phyloP scores from a whole-genome alignment of 257 asterid genomes.

The Ajuga chamaepitys region DNA sequence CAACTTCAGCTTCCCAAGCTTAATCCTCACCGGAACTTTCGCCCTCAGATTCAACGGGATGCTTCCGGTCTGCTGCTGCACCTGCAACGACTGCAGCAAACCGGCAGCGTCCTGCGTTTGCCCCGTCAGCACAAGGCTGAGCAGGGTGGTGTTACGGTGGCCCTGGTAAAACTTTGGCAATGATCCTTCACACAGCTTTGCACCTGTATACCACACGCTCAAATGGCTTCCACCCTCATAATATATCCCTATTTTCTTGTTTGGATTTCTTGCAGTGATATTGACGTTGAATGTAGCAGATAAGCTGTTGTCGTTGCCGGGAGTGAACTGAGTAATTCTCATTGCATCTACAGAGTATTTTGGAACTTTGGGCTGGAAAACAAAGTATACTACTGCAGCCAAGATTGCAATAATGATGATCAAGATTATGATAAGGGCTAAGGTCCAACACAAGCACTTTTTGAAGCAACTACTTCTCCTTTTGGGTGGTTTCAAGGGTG shows the following conservation, averaged over 20 bases:
- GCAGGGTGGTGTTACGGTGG: constrained; percentile 72
- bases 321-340: constrained; percentile 49
- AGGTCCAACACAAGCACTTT: constrained; percentile 68
- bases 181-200: constrained; percentile 65
- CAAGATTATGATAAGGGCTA: constrained; percentile 32
- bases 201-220: constrained; percentile 60
- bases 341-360: constrained; percentile 64
- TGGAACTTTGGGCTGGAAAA: constrained; percentile 67
- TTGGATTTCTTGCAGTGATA: constrained; percentile 77
- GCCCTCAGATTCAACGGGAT: constrained; percentile 50
- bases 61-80: constrained; percentile 63
- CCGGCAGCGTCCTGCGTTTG: constrained; percentile 51
- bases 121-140: constrained; percentile 53
- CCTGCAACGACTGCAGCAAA: constrained; percentile 49
- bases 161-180: constrained; percentile 89
- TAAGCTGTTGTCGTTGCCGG: constrained; percentile 48
- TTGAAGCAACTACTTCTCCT: constrained; percentile 43
- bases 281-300: constrained; percentile 55
- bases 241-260: constrained; percentile 78
- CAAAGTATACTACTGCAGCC: constrained; percentile 63
- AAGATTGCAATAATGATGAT: constrained; percentile 38
- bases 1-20: constrained; percentile 66
- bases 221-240: constrained; percentile 65
- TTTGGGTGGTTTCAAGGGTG: constrained; percentile 42
- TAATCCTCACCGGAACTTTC: constrained; percentile 73